Base-by-base conservation (phyloP, 164 flowering plant genomes). In the Sextonia rubra region DNA sequence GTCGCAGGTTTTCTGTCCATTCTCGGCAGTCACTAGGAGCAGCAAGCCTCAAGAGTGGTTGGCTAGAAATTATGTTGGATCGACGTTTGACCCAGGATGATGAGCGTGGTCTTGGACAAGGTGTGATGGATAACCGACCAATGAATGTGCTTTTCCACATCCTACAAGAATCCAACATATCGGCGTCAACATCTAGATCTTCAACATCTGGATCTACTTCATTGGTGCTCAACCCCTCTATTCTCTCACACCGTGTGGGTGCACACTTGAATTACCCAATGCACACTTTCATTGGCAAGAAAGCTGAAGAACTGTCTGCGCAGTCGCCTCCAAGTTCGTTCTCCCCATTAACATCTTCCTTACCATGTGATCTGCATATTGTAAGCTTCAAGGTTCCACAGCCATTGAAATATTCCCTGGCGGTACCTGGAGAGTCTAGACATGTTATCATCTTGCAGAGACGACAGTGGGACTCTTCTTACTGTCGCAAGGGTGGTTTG, bases 101-200 rank as follows among this genome's bases (percentile, higher is more conserved):
- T 84, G 98, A 91, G 0, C 96, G 98, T 67, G 99, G 99, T 71
- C 94, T 93, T 69, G 99, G 99, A 66, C 99, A 96, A 86, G 99
- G 99, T 29, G 97, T 93, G 70, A 82, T 83, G 87, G 99, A 96
- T 83, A 96, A 96, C 78, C 95, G 92, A 64, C 88, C 93, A 6
- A 87, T 92, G 94, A 93, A 90, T 76, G 87, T 93, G 17, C 20
- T 91, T 56, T 93, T 96, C 76, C 94, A 96, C 79, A 79, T 96
- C 62, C 81, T 87, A 22, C 68, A 76, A 12, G 99, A 96, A 73
- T 85, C 95, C 68, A 92, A 87, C 73, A 78, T 89, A 68, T 88
- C 98, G 18, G 22, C 82, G 23, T 69, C 82, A 68, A 70, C 78
- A 73, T 81, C 81, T n/a, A 76, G 72, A 68, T n/a, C n/a, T n/a